Evolutionary conservation across 306 rosid species (phyloP), one percentile per base, ranked within the genome.

Genomic region (Senna siamea): DNA sequence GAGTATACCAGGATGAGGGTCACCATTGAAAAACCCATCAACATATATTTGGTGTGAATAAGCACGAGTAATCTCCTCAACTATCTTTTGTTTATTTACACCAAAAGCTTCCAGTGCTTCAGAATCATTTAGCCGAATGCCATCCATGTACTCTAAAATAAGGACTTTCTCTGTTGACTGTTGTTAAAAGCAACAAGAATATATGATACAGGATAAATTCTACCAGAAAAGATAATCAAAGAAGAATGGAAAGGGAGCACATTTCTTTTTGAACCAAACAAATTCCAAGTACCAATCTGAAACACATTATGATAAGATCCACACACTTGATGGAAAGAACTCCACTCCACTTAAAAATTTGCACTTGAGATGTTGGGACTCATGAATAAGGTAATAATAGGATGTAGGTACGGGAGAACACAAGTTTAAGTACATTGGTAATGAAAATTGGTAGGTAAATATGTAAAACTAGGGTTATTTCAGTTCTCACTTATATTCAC

Each of bases 21-120:
- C 99, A 76, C 99, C 98, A 40, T 95, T 95, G 74, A 95, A 95
- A 84, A 95, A 90, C 37, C 99, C 99, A 86, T 95, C 99, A 73
- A 92, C 76, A 79, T 90, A 95, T 79, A 95, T 95, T 85, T 95
- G 99, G 78, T 92, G 99, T 48, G 98, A 95, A 73, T 95, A 95
- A 56, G 99, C 99, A 35, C 99, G 91, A 72, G 99, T 92, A 69
- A 95, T 95, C 85, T 95, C 98, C 88, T 95, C 98, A 74, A 95
- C 85, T 74, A 90, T 67, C 68, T 82, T 88, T 81, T 92, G 96
- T 76, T 92, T 95, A 84, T 95, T n/a, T 38, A 95, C 86, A 68
- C 93, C 93, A 85, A 75, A 83, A 70, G 87, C 96, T 69, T 92
- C 96, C 35, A 92, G 81, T 15, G 86, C 68, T 38, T 88, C 92